These are phyloP conservation scores for Aspergillus homomorphus DNA, from an alignment of 495 filamentous ascomycete genomes.

Conservation along the genomic window DNA sequence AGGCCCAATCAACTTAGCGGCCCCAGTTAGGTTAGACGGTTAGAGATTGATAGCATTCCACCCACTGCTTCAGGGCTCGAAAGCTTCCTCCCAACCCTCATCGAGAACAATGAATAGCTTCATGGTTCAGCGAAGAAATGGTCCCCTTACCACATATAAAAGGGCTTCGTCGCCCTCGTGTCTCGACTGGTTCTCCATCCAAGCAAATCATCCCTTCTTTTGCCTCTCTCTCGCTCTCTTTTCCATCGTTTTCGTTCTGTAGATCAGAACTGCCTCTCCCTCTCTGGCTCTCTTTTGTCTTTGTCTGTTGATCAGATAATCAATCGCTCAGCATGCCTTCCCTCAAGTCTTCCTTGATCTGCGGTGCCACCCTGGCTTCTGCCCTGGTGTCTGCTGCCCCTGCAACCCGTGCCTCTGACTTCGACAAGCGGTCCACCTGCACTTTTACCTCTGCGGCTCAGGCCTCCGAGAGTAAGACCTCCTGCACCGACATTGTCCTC, in stretches of 20 bases:
- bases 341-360: slow-evolving; percentile 3
- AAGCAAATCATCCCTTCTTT: background rate
- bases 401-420: slow-evolving; percentile 6
- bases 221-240: too few species aligned
- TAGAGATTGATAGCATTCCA: background rate
- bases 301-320: slow-evolving; percentile 5
- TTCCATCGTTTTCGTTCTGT: background rate
- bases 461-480: slow-evolving; percentile 42
- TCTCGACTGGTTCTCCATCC: background rate
- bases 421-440: slow-evolving; percentile 25
- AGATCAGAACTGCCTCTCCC: slow-evolving; percentile 6
- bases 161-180: background rate
- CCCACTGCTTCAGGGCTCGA: background rate
- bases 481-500: slow-evolving; percentile 51
- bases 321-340: slow-evolving; percentile 7
- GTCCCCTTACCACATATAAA: background rate
- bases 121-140: background rate
- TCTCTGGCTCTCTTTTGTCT: background rate
- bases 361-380: slow-evolving; percentile 9
- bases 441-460: slow-evolving; percentile 39
- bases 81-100: background rate
- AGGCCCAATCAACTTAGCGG: background rate
- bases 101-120: background rate
- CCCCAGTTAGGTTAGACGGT: background rate
- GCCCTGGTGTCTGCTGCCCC: slow-evolving; percentile 14